Conservation (phyloP, 2,329 filamentous ascomycete genomes). For the Grosmannia penicillata region DNA sequence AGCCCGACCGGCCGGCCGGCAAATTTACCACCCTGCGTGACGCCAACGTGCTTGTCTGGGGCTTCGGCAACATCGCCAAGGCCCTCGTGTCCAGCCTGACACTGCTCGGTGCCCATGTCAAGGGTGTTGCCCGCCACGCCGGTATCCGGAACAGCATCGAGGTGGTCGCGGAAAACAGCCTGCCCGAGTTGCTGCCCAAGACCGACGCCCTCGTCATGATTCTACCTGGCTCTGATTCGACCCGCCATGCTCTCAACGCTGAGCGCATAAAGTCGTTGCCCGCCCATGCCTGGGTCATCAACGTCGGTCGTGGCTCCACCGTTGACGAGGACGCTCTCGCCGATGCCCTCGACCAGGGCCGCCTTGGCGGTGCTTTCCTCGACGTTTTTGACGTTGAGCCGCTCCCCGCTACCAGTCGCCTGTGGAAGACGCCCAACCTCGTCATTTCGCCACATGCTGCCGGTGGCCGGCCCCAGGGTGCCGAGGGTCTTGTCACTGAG, state of each 20-base stretch:
- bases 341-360: conserved; percentile 25
- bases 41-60: conserved; percentile 30
- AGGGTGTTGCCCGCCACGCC: conserved; percentile 37
- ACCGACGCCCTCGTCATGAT: conserved; percentile 36
- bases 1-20: conserved; percentile 14
- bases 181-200: conserved; percentile 22
- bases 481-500: conserved; percentile 42
- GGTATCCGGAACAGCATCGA: conserved; percentile 38
- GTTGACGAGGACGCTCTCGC: conserved; percentile 34
- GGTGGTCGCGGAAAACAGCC: conserved; percentile 23
- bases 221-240: conserved; percentile 24
- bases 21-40: conserved; percentile 28
- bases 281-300: conserved; percentile 26
- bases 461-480: conserved; percentile 44
- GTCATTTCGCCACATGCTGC: conserved; percentile 23
- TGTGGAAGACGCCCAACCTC: conserved; percentile 13
- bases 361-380: conserved; percentile 32
- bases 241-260: conserved; percentile 23
- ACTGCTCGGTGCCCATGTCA: conserved; percentile 38
- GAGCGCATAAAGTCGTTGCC: conserved; percentile 23
- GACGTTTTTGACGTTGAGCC: conserved; percentile 33
- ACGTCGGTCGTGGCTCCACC: conserved; percentile 30
- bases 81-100: conserved; percentile 23
- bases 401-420: conserved; percentile 20
- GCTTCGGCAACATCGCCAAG: conserved; percentile 34